These are phyloP conservation scores for Planoprotostelium fungivorum DNA, from an alignment of 78 protist species.

Conservation along the genomic window DNA sequence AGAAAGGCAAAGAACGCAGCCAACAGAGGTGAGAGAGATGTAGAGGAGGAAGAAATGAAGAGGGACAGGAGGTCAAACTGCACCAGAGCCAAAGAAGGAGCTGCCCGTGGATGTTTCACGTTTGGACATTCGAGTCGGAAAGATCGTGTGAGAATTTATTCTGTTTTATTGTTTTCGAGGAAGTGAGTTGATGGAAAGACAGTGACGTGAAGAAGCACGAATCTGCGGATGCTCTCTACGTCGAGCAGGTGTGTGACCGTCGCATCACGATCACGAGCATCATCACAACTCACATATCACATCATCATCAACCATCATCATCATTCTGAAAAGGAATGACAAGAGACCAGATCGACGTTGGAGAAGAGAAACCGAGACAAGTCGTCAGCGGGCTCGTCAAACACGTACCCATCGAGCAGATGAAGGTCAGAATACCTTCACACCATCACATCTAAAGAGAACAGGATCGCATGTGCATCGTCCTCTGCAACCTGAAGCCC, in stretches of 20 bases:
- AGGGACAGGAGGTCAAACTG: neutral
- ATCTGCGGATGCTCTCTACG: conserved; percentile 70
- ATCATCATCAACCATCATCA: no score
- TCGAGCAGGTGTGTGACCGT: conserved; percentile 36
- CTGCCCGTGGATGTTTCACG: conserved; percentile 57
- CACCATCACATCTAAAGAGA: neutral
- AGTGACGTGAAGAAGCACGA: conserved; percentile 57
- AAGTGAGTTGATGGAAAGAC: neutral
- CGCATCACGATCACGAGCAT: no score
- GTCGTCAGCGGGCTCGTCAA: conserved; percentile 75
- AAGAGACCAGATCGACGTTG: conserved; percentile 67
- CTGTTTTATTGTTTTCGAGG: neutral
- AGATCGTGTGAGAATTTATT: conserved; percentile 32
- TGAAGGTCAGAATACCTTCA: conserved; percentile 6
- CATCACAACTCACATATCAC: no score
- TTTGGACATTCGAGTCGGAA: conserved; percentile 78
- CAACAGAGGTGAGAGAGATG: neutral
- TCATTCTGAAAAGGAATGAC: no score
- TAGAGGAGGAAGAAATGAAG: neutral
- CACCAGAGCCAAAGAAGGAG: neutral
- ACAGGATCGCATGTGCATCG: conserved; percentile 52
- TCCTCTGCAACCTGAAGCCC: conserved; percentile 76
- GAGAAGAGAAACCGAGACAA: conserved; percentile 61
- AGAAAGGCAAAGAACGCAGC: neutral
- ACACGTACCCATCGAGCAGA: conserved; percentile 52